Percentiles rank a stretch among this genome's conserved stretches.
Evolutionary conservation across 768 basidiomycete genomes (phyloP).

Genomic region (Suillus spraguei): DNA sequence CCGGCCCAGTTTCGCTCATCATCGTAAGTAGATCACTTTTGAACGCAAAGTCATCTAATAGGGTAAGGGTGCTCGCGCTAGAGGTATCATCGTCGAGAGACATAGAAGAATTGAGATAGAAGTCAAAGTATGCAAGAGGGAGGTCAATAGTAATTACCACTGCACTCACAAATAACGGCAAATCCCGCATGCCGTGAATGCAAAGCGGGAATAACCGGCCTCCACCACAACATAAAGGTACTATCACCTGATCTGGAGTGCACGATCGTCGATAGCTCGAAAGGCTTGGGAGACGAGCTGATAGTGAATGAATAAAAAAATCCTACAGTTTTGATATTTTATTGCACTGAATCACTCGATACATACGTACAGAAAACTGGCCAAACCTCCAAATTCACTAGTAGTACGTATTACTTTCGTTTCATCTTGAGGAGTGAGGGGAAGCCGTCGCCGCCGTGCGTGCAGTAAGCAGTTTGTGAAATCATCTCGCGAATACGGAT

Average conservation of each 20-base stretch:
- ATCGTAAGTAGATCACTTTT: neutral
- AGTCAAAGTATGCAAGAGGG: neutral
- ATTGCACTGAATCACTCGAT: neutral
- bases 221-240: too few relatives aligned
- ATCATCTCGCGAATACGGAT: neutral
- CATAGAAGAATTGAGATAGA: neutral
- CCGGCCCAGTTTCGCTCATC: neutral
- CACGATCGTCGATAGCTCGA: too few relatives aligned
- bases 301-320: neutral
- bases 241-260: too few relatives aligned
- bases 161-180: too few relatives aligned
- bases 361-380: neutral
- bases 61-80: neutral
- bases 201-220: too few relatives aligned
- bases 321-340: too few relatives aligned
- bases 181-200: too few relatives aligned
- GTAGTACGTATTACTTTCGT: neutral
- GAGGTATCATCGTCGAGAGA: neutral
- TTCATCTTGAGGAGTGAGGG: neutral
- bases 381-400: neutral
- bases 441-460: neutral
- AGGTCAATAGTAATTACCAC: too few relatives aligned
- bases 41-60: neutral
- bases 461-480: too few relatives aligned
- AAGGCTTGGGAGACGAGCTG: neutral